Evolutionary conservation across 2,329 filamentous ascomycete genomes (phyloP).

Genomic region (Xylariaceae sp.): DNA sequence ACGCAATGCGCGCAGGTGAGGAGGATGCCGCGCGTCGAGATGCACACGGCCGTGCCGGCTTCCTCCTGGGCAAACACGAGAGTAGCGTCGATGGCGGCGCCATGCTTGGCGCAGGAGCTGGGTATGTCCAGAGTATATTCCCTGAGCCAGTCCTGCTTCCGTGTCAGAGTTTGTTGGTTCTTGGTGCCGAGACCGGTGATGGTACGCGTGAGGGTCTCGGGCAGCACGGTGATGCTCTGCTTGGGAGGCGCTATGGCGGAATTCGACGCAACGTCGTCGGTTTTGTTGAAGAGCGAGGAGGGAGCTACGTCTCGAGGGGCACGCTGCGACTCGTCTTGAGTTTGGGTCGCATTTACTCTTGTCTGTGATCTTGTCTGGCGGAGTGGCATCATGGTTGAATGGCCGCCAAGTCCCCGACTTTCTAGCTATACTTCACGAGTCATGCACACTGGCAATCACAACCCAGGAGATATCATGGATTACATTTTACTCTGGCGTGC

Average conservation of each 20-base stretch:
- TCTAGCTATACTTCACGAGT: no score
- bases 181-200: constrained; percentile 1
- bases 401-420: no score
- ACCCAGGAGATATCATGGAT: no score
- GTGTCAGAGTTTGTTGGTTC: constrained; percentile 1
- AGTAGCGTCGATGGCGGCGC: background rate
- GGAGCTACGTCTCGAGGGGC: no score
- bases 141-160: constrained; percentile 4
- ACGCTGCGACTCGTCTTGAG: background rate
- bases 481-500: no score
- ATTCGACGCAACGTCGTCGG: no score
- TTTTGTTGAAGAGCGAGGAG: no score
- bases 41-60: constrained; percentile 4
- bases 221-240: background rate
- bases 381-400: constrained; percentile 2
- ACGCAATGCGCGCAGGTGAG: constrained; percentile 6
- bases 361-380: constrained; percentile 4
- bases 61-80: constrained; percentile 5
- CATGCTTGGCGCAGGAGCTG: background rate
- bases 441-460: no score
- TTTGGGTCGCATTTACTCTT: background rate
- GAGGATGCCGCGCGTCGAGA: background rate
- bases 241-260: no score
- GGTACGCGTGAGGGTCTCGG: background rate
- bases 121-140: constrained; percentile 1